phyloP scores from a whole-genome alignment of 2,329 filamentous ascomycete species.

The Xylaria polymorpha region DNA sequence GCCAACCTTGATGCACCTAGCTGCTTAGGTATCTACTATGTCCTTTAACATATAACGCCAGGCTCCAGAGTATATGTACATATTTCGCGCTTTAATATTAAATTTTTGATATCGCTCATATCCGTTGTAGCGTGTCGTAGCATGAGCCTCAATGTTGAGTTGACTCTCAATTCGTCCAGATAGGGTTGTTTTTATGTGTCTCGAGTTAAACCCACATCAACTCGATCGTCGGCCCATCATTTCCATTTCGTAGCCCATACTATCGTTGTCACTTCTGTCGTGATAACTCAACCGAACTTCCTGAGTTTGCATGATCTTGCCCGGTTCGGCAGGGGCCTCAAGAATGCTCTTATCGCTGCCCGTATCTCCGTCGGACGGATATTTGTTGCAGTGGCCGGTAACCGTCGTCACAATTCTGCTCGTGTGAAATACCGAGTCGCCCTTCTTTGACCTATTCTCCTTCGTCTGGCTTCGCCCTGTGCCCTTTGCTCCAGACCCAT shows the following conservation, averaged over 20 bases:
- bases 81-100: neutral
- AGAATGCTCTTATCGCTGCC: constrained; percentile 43
- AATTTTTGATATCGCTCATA: constrained; percentile 10
- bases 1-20: neutral
- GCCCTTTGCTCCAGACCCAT: constrained; percentile 34
- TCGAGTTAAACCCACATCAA: neutral
- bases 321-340: constrained; percentile 30
- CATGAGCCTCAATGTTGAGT: neutral
- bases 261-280: constrained; percentile 42
- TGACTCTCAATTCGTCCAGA: neutral
- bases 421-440: constrained; percentile 30
- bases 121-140: neutral
- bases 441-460: constrained; percentile 9
- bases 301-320: constrained; percentile 42
- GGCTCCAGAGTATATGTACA: constrained; percentile 19
- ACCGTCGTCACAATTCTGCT: constrained; percentile 41
- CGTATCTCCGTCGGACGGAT: constrained; percentile 35
- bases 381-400: constrained; percentile 32
- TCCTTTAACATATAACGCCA: constrained; percentile 16
- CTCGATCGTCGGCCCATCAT: constrained; percentile 24
- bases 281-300: constrained; percentile 43
- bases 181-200: constrained; percentile 5
- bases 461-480: constrained; percentile 23
- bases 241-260: constrained; percentile 43
- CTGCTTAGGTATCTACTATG: neutral